Evolutionary conservation across 768 basidiomycete species (phyloP).

Genomic region (Russula lepida): DNA sequence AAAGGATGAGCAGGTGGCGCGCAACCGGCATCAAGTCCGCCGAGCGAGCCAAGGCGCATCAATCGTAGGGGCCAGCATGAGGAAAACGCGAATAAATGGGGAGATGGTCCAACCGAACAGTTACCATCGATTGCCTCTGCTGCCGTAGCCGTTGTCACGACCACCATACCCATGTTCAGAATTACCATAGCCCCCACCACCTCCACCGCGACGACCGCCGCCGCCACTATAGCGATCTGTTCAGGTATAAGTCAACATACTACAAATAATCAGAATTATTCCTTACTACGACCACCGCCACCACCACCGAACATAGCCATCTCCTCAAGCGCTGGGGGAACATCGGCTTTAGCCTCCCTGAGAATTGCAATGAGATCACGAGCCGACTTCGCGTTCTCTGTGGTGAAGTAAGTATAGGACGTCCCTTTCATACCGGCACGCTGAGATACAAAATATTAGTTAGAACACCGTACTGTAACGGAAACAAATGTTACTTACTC

Average conservation of each 20-base stretch:
- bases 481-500: conserved; percentile 39
- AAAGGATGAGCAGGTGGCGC: not conserved
- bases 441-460: conserved; percentile 33
- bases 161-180: conserved; percentile 36
- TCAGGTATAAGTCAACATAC: conserved; percentile 8
- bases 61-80: not conserved
- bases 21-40: not conserved
- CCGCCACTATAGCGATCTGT: conserved; percentile 52
- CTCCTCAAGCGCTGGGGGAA: conserved; percentile 88
- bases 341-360: conserved; percentile 73
- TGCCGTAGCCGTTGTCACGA: conserved; percentile 36
- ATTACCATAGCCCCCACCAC: conserved; percentile 36
- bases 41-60: not conserved
- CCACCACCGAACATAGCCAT: conserved; percentile 85
- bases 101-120: not conserved
- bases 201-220: conserved; percentile 39
- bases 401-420: conserved; percentile 94
- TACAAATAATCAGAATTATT: not conserved
- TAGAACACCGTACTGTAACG: not conserved
- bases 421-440: conserved; percentile 88
- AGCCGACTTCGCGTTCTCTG: conserved; percentile 90
- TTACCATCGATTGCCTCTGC: conserved; percentile 29
- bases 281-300: conserved; percentile 64
- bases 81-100: not conserved
- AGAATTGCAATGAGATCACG: conserved; percentile 85